Percentiles rank a stretch among this genome's conserved stretches.
phyloP scores from a whole-genome alignment of 2,329 filamentous ascomycete genomes.

The Kalaharituber pfeilii region DNA sequence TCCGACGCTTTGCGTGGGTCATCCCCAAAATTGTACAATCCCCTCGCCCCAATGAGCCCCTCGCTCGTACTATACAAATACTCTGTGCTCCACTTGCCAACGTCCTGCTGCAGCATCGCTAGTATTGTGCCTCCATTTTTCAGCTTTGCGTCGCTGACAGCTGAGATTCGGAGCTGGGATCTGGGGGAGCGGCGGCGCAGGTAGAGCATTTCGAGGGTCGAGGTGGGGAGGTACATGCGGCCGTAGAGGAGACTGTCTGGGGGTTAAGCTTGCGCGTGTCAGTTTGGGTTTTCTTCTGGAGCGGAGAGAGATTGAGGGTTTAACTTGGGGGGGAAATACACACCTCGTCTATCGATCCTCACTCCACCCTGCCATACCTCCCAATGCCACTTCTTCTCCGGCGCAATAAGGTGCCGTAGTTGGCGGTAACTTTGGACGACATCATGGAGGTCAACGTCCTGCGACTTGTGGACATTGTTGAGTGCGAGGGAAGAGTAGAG shows the following conservation, averaged over 20 bases:
- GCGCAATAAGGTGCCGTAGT: slow-evolving; percentile 45
- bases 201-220: slow-evolving; percentile 71
- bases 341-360: slow-evolving; percentile 34
- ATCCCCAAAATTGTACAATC: slow-evolving; percentile 84
- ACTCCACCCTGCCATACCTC: slow-evolving; percentile 37
- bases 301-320: too few species aligned
- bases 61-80: slow-evolving; percentile 87
- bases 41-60: slow-evolving; percentile 68
- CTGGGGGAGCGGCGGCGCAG: slow-evolving; percentile 60
- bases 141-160: slow-evolving; percentile 53
- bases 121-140: slow-evolving; percentile 61
- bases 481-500: slow-evolving; percentile 80
- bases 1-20: slow-evolving; percentile 36
- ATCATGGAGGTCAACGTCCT: slow-evolving; percentile 55
- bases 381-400: slow-evolving; percentile 36
- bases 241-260: slow-evolving; percentile 52
- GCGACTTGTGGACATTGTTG: slow-evolving; percentile 47
- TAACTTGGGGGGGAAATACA: too few species aligned
- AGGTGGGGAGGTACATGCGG: slow-evolving; percentile 64
- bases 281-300: background rate
- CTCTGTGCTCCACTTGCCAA: slow-evolving; percentile 73
- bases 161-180: slow-evolving; percentile 62
- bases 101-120: slow-evolving; percentile 48
- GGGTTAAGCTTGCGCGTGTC: background rate
- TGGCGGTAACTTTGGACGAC: slow-evolving; percentile 71